Percentiles rank a stretch among this genome's conserved stretches.
phyloP scores from a whole-genome alignment of 805 yeast genomes.

The Sporopachydermia lactativora region DNA sequence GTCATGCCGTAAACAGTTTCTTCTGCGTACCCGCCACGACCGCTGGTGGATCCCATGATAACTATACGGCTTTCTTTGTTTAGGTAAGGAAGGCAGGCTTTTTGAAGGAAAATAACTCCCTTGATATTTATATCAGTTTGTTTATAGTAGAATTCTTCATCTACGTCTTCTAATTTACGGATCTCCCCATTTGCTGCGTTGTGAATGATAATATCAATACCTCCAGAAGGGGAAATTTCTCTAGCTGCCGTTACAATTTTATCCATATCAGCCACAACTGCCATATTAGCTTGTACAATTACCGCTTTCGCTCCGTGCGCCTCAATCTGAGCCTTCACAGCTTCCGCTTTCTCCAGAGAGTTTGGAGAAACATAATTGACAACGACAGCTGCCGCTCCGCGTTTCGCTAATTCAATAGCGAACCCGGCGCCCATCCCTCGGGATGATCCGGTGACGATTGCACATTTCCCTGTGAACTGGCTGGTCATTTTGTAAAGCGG shows the following conservation, averaged over 20 bases:
- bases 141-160: slow-evolving; percentile 7
- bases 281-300: slow-evolving; percentile 8
- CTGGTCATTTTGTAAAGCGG: background rate
- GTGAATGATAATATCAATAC: slow-evolving; percentile 21
- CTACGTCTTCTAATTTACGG: slow-evolving; percentile 5
- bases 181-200: slow-evolving; percentile 19
- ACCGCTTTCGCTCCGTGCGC: slow-evolving; percentile 3
- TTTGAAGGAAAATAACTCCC: slow-evolving; percentile 7
- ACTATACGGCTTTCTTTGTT: slow-evolving; percentile 8
- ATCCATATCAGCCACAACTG: slow-evolving; percentile 4
- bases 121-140: slow-evolving; percentile 8
- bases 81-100: slow-evolving; percentile 9
- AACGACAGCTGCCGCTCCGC: slow-evolving; percentile 28
- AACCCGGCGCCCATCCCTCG: slow-evolving; percentile 38
- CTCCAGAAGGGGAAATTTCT: background rate
- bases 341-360: slow-evolving; percentile 6
- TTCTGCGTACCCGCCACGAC: slow-evolving; percentile 5
- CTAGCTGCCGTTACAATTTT: slow-evolving; percentile 5
- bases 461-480: slow-evolving; percentile 22
- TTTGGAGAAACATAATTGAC: slow-evolving; percentile 9
- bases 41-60: slow-evolving; percentile 7
- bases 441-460: slow-evolving; percentile 36
- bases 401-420: slow-evolving; percentile 30
- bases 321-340: slow-evolving; percentile 5
- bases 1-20: slow-evolving; percentile 7